These are phyloP conservation scores for Eruca vesicaria DNA, from an alignment of 441 rosid genomes.

Conservation along the genomic window DNA sequence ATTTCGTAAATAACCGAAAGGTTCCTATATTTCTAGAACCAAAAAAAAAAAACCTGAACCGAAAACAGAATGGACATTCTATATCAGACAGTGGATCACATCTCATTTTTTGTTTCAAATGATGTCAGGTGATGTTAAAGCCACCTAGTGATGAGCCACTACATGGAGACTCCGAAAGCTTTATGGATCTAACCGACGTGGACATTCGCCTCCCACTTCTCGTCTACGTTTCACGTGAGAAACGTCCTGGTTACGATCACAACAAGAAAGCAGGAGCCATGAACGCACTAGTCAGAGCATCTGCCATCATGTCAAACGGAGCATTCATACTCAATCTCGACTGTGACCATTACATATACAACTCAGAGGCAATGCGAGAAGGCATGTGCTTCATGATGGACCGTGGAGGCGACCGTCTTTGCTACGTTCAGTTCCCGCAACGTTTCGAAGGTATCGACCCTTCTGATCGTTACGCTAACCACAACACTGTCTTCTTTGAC, in stretches of 20 bases:
- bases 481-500: slow-evolving; percentile 89
- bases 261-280: slow-evolving; percentile 92
- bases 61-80: not conserved
- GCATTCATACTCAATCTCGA: slow-evolving; percentile 88
- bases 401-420: slow-evolving; percentile 74
- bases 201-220: slow-evolving; percentile 76
- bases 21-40: not conserved
- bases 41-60: not conserved
- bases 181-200: slow-evolving; percentile 62
- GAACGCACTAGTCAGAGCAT: slow-evolving; percentile 82
- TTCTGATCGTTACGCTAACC: slow-evolving; percentile 81
- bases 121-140: slow-evolving; percentile 64
- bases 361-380: slow-evolving; percentile 75
- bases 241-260: slow-evolving; percentile 82
- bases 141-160: slow-evolving; percentile 73
- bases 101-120: not conserved
- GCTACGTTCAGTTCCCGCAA: slow-evolving; percentile 88
- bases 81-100: not conserved
- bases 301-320: slow-evolving; percentile 91
- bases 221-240: slow-evolving; percentile 83
- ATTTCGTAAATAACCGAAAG: not conserved
- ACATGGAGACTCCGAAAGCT: slow-evolving; percentile 51
- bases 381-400: slow-evolving; percentile 98
- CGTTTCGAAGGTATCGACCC: slow-evolving; percentile 94
- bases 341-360: slow-evolving; percentile 84